These are phyloP conservation scores for Strigomonas culicis DNA, from an alignment of 208 protist species.

Conservation along the genomic window DNA sequence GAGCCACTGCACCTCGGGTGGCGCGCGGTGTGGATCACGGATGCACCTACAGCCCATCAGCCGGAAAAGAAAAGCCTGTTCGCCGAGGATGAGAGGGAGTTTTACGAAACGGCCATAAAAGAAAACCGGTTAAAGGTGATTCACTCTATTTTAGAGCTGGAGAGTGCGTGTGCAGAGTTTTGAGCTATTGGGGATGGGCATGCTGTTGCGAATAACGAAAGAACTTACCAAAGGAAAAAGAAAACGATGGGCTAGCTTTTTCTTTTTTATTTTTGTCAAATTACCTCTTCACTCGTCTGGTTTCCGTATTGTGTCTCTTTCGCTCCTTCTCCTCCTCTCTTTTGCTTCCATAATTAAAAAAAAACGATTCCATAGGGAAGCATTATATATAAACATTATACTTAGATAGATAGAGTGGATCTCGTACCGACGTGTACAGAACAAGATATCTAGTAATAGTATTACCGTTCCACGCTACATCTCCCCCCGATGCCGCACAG, in stretches of 20 bases:
- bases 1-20: conserved; percentile 61
- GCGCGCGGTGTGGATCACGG: conserved; percentile 55
- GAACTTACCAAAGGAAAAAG: neutral
- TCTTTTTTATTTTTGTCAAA: conserved; percentile 7
- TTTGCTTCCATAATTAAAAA: too few relatives aligned
- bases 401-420: too few relatives aligned
- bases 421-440: too few relatives aligned
- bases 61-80: neutral
- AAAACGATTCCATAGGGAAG: too few relatives aligned
- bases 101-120: conserved; percentile 4
- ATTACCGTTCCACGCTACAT: too few relatives aligned
- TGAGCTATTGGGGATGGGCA: conserved; percentile 9
- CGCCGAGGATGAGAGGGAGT: neutral
- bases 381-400: too few relatives aligned
- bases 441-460: too few relatives aligned
- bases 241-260: conserved; percentile 5
- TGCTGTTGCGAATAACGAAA: neutral
- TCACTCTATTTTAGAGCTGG: conserved; percentile 44
- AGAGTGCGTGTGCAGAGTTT: conserved; percentile 32
- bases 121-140: conserved; percentile 42
- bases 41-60: conserved; percentile 6
- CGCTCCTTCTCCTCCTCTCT: neutral
- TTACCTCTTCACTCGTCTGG: neutral
- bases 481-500: too few relatives aligned
- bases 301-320: neutral